phyloP scores from a whole-genome alignment of 208 protist genomes.

The Crithidia mellificae region DNA sequence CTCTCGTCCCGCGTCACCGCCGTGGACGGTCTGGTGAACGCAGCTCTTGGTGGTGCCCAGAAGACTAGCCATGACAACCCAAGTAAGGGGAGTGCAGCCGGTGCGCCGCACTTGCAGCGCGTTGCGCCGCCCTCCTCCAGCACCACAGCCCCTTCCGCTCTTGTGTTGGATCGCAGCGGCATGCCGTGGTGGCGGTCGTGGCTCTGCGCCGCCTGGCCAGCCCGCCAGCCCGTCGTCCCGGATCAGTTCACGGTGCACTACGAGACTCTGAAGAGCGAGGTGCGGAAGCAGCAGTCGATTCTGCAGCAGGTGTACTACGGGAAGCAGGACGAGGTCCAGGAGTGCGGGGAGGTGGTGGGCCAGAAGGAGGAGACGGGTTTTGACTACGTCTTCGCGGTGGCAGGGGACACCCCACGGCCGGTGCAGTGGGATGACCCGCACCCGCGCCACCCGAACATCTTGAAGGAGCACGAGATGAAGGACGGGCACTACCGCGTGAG shows the following conservation, averaged over 20 bases:
- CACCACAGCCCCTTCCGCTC: not conserved
- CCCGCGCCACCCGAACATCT: slow-evolving; percentile 49
- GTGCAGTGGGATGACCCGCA: slow-evolving; percentile 38
- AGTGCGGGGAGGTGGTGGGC: slow-evolving; percentile 34
- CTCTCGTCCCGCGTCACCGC: slow-evolving; percentile 59
- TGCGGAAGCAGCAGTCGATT: slow-evolving; percentile 62
- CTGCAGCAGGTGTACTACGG: slow-evolving; percentile 79
- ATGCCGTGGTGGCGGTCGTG: slow-evolving; percentile 27
- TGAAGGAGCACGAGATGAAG: slow-evolving; percentile 64
- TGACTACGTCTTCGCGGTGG: slow-evolving; percentile 84
- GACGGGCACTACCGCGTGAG: slow-evolving; percentile 86
- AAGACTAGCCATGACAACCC: not conserved
- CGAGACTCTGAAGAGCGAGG: slow-evolving; percentile 53
- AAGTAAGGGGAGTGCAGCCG: not conserved
- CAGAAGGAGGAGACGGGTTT: slow-evolving; percentile 45
- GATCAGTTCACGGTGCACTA: slow-evolving; percentile 48
- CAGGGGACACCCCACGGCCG: slow-evolving; percentile 70
- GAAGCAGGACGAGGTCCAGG: slow-evolving; percentile 36
- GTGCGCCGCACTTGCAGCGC: not conserved
- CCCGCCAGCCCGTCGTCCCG: slow-evolving; percentile 29
- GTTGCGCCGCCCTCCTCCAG: slow-evolving; percentile 13
- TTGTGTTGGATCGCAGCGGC: not conserved
- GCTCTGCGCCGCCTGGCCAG: slow-evolving; percentile 17
- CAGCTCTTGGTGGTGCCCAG: not conserved
- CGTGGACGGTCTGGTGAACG: slow-evolving; percentile 27